Conservation (phyloP, 495 filamentous ascomycete species). For the Physcia stellaris region DNA sequence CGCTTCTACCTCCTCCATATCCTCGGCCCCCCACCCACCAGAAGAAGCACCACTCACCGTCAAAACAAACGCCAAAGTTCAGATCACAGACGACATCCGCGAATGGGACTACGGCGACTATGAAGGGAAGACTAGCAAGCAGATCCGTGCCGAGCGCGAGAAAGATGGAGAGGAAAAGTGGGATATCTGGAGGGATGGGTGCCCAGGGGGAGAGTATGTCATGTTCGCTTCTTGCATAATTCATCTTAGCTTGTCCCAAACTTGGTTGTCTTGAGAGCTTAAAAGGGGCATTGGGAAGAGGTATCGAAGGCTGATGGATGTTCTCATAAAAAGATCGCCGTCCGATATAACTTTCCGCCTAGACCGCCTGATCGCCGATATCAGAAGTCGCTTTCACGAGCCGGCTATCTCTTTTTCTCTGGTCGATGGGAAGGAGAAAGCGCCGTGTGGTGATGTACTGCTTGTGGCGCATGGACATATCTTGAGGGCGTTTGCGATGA, state of each 20-base stretch:
- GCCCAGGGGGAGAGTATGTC: constrained; percentile 46
- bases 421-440: constrained; percentile 24
- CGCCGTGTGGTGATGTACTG: constrained; percentile 43
- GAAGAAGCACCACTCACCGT: constrained; percentile 24
- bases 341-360: constrained; percentile 53
- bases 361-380: constrained; percentile 62
- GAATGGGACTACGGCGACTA: constrained; percentile 98
- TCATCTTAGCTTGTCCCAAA: constrained; percentile 1
- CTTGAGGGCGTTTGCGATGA: constrained; percentile 76
- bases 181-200: constrained; percentile 25
- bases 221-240: neutral
- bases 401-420: constrained; percentile 18
- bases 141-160: constrained; percentile 49
- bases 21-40: too few species aligned
- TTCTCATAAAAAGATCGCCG: constrained; percentile 34
- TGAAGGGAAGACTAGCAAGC: constrained; percentile 67
- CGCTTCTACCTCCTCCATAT: too few species aligned
- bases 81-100: constrained; percentile 62
- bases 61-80: constrained; percentile 39
- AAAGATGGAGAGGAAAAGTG: constrained; percentile 24
- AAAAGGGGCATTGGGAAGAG: too few species aligned
- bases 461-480: constrained; percentile 79
- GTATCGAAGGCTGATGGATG: neutral
- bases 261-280: too few species aligned
- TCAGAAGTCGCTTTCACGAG: constrained; percentile 42